phyloP scores from a whole-genome alignment of 2,329 filamentous ascomycete genomes.

The Fusarium praegraminearum region DNA sequence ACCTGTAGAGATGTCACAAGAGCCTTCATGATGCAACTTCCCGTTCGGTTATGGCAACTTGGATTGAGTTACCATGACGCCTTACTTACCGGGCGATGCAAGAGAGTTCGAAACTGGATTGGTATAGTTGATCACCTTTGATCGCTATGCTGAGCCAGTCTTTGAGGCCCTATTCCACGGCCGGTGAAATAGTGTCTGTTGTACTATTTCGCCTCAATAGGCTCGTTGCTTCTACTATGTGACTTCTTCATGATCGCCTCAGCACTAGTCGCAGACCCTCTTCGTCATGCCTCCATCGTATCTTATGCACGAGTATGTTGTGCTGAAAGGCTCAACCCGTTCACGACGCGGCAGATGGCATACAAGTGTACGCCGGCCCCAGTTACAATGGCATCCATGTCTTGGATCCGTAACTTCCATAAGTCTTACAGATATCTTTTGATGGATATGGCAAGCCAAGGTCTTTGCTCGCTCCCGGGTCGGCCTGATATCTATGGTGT shows the following conservation, averaged over 20 bases:
- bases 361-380: conserved; percentile 44
- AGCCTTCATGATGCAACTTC: conserved; percentile 18
- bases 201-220: conserved; percentile 15
- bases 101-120: background rate
- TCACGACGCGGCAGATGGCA: conserved; percentile 2
- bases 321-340: background rate
- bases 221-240: conserved; percentile 13
- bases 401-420: background rate
- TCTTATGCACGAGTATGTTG: conserved; percentile 2
- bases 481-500: conserved; percentile 52
- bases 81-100: conserved; percentile 15
- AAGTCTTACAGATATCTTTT: background rate
- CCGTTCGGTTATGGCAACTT: conserved; percentile 21
- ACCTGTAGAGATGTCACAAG: conserved; percentile 28
- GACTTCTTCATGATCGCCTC: conserved; percentile 24
- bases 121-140: background rate
- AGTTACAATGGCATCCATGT: background rate
- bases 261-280: background rate
- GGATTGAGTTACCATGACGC: conserved; percentile 14
- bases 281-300: conserved; percentile 13
- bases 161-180: background rate
- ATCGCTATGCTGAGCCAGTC: too few species aligned
- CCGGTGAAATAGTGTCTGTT: background rate
- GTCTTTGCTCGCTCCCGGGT: conserved; percentile 45
- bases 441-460: conserved; percentile 10